These are phyloP conservation scores for Saksenaea vasiformis DNA, from an alignment of 371 early-diverging fungal genomes.

Conservation along the genomic window DNA sequence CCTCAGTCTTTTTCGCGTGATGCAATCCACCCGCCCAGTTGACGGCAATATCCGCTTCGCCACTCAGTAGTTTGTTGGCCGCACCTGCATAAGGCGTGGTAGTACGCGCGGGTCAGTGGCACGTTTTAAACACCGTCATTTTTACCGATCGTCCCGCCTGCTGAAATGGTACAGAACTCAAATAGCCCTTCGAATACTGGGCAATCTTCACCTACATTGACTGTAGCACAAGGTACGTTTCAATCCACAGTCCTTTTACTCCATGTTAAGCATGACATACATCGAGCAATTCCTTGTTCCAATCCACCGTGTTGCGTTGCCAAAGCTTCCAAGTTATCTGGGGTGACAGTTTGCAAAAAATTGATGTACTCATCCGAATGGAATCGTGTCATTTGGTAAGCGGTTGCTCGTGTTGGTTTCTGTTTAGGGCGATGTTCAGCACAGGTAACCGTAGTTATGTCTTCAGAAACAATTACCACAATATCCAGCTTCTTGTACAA, in stretches of 20 bases:
- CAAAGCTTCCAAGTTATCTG: conserved; percentile 88
- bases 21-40: conserved; percentile 99
- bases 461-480: conserved; percentile 50
- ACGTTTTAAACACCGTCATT: background rate
- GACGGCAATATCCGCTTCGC: conserved; percentile 90
- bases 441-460: conserved; percentile 12
- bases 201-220: conserved; percentile 96
- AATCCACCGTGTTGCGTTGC: conserved; percentile 72
- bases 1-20: conserved; percentile 93
- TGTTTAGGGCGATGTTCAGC: conserved; percentile 22
- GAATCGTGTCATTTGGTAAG: conserved; percentile 96
- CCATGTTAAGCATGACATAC: conserved; percentile 43
- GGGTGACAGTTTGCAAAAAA: conserved; percentile 93
- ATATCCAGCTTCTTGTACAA: conserved; percentile 95
- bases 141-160: conserved; percentile 93
- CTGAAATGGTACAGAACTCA: conserved; percentile 93
- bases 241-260: background rate
- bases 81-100: conserved; percentile 61
- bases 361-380: conserved; percentile 99
- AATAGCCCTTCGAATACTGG: conserved; percentile 97
- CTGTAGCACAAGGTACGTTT: conserved; percentile 33
- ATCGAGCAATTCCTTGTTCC: conserved; percentile 68
- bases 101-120: background rate
- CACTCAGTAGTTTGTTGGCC: conserved; percentile 85
- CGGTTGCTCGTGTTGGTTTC: conserved; percentile 89